Evolutionary conservation across 768 basidiomycete species (phyloP), one percentile per base, ranked within the genome.

Genomic region (Serendipita sp.): DNA sequence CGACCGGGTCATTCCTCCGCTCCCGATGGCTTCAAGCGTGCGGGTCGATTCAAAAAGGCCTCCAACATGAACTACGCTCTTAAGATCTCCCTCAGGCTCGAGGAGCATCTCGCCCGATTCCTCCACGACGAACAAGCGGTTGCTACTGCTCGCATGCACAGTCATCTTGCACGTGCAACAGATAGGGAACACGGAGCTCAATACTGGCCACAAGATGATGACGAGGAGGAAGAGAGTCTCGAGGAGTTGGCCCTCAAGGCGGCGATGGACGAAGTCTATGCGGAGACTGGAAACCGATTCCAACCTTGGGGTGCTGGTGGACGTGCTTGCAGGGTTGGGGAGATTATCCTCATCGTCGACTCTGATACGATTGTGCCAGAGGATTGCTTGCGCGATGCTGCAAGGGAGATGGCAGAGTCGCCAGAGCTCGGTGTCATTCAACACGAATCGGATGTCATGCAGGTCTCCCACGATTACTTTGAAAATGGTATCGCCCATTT

Each of bases 401-500:
- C 71, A 0, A 66, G 67, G 38, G 73, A 75, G 64, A 67, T 75
- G 63, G 62, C 65, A 53, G 64, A 65, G 22, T 71, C 71, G 7
- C 73, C 73, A 0, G 68, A 73, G 31, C 67, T 73, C 51, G 71
- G 72, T 22, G 73, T 75, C 68, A 73, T 75, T 38, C 74, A 74
- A 65, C 73, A 74, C 60, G 68, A 66, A 65, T 90, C 87, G 3
- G 78, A 65, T 42, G 90, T 93, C 67, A 90, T 92, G 85, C 88
- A 93, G 72, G 89, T 91, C 62, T 89, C 85, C 0, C 77, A 86
- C 71, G 85, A 91, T 72, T 93, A 87, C 74, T 93, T 94, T 69
- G 91, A 95, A 70, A 91, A 91, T 67, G 89, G 88, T n/a, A 85
- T 94, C 64, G 82, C 91, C 13, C 85, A 85, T 72, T 94, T 95